Evolutionary conservation across 345 rosid species (phyloP), one percentile per base, ranked within the genome.

Genomic region (Linum usitatissimum): DNA sequence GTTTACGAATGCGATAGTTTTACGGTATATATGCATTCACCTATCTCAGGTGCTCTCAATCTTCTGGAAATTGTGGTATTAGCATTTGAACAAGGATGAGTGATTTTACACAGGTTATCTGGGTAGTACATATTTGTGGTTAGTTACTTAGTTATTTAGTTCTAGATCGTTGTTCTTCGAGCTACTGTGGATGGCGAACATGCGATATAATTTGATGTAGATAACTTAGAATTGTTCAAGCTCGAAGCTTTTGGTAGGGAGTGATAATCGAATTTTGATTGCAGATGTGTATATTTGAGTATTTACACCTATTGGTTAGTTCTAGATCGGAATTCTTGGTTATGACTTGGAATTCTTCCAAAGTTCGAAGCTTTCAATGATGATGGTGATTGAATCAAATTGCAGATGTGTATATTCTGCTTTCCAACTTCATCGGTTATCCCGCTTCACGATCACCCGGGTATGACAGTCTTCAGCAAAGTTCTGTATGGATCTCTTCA

Each of bases 401-500:
- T 66, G 80, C 92, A 93, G 99, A 93, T 93, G 83, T 93, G 97
- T 67, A 70, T 93, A 66, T 93, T 90, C 80, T 82, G 94, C 77
- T 87, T 93, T 79, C 97, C 99, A 60, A 86, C 96, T 51, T 90
- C 97, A 13, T 79, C 92, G 6, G 95, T 90, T 67, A 93, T 93
- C 75, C 97, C 97, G 8, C 83, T 90, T 53, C 97, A 93, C 64
- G 96, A 93, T 71, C 99, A 93, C 79, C 99, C 99, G 23, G 84
- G 84, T 48, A 93, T 93, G 99, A 79, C 92, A 15, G 99, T 93
- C 30, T 84, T 93, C 66, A 86, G 97, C 83, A 86, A 88, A 78
- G 68, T 90, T 72, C 95, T 93, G 3, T 93, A 86, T 53, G 97
- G 99, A 5, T 90, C 99, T 53, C 68, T 93, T 78, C 96, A 93